These are phyloP conservation scores for Moniliophthora roreri DNA, from an alignment of 1,284 basidiomycete genomes.

Conservation along the genomic window DNA sequence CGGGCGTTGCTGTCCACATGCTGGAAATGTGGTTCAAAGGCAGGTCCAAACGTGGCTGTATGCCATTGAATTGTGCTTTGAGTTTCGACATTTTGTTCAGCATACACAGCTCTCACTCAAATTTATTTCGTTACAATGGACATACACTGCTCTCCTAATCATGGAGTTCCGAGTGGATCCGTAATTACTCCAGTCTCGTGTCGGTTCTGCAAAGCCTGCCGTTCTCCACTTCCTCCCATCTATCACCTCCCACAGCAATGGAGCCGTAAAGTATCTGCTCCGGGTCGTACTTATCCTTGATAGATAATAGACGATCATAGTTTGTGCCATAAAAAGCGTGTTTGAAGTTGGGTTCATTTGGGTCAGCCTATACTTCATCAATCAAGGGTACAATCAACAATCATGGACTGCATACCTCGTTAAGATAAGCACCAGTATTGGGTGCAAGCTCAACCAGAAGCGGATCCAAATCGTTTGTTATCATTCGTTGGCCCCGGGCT, in stretches of 20 bases:
- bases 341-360: slow-evolving; percentile 21
- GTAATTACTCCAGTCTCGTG: too few species aligned
- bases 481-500: slow-evolving; percentile 2
- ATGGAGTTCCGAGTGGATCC: too few species aligned
- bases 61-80: neutral
- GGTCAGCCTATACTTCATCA: slow-evolving; percentile 15
- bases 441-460: slow-evolving; percentile 14
- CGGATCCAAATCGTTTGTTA: slow-evolving; percentile 10
- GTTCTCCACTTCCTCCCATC: slow-evolving; percentile 18
- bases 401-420: slow-evolving; percentile 13
- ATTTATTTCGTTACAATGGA: too few species aligned
- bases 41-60: neutral
- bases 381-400: neutral
- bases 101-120: too few species aligned
- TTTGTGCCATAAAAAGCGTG: slow-evolving; percentile 21
- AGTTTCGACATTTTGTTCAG: neutral
- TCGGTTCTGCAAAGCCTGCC: slow-evolving; percentile 19
- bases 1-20: neutral
- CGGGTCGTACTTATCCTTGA: slow-evolving; percentile 25
- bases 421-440: slow-evolving; percentile 17
- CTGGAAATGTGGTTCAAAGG: slow-evolving; percentile 1
- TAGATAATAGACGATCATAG: slow-evolving; percentile 19
- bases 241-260: slow-evolving; percentile 23
- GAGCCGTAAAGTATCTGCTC: slow-evolving; percentile 22
- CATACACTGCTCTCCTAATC: too few species aligned